Conservation (phyloP, 169 alveolate genomes). For the Plasmodium ovale region DNA sequence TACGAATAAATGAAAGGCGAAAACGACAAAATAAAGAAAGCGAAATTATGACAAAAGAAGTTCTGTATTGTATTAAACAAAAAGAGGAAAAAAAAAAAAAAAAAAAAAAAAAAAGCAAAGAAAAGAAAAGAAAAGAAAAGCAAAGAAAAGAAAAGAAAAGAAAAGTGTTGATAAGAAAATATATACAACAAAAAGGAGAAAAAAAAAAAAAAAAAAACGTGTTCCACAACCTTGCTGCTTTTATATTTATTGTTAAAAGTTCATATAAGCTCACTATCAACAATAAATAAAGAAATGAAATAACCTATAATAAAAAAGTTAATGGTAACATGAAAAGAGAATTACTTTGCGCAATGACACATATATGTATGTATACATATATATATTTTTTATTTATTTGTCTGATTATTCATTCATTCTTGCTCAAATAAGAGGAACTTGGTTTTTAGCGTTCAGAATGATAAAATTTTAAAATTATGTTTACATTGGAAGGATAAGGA, state of each 20-base stretch:
- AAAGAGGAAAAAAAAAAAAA: neutral
- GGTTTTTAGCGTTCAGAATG: too few species aligned
- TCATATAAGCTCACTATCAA: neutral
- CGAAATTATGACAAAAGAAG: too few species aligned
- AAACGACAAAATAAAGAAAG: too few species aligned
- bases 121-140: neutral
- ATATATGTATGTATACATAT: neutral
- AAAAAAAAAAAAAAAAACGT: too few species aligned
- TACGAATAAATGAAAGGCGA: too few species aligned
- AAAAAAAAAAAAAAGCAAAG: neutral
- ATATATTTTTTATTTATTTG: neutral
- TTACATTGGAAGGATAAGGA: conserved; percentile 1
- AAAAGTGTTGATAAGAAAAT: neutral
- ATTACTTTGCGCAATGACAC: neutral
- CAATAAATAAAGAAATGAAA: too few species aligned
- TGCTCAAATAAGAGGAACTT: too few species aligned
- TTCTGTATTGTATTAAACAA: too few species aligned
- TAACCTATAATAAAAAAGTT: too few species aligned
- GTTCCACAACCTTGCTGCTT: too few species aligned
- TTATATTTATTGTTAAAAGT: conserved; percentile 13
- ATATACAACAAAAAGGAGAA: conserved; percentile 14
- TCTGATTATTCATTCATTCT: too few species aligned
- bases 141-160: conserved; percentile 5
- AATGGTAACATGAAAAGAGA: conserved; percentile 2
- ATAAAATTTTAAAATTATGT: conserved; percentile 19